A percentile compares a stretch with the other conserved stretches of the same genome.
phyloP scores from a whole-genome alignment of 2,329 filamentous ascomycete genomes.

The Ramichloridium luteum region DNA sequence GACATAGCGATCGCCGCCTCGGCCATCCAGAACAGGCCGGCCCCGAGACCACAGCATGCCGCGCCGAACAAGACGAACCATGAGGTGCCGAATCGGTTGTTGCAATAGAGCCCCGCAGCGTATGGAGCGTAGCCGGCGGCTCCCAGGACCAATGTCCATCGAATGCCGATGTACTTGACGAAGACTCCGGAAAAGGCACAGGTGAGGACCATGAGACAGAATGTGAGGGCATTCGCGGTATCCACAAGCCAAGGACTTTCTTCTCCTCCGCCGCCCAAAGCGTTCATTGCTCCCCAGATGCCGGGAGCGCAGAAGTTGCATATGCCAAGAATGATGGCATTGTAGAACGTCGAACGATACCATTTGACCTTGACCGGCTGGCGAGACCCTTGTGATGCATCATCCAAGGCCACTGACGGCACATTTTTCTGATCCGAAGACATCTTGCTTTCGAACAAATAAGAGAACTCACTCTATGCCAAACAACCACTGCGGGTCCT shows the following conservation, averaged over 20 bases:
- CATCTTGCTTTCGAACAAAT: too few relatives aligned
- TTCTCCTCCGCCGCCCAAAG: slow-evolving; percentile 56
- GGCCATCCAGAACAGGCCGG: slow-evolving; percentile 64
- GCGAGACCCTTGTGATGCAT: background rate
- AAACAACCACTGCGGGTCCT: too few relatives aligned
- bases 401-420: too few relatives aligned
- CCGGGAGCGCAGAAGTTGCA: slow-evolving; percentile 60
- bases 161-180: slow-evolving; percentile 57
- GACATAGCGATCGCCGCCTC: slow-evolving; percentile 61
- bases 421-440: too few relatives aligned
- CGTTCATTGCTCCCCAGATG: slow-evolving; percentile 60
- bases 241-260: slow-evolving; percentile 56
- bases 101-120: slow-evolving; percentile 58
- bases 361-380: slow-evolving; percentile 24
- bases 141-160: slow-evolving; percentile 57
- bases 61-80: slow-evolving; percentile 60
- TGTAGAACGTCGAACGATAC: slow-evolving; percentile 61
- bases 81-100: slow-evolving; percentile 56
- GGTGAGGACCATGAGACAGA: slow-evolving; percentile 60
- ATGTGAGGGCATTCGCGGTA: slow-evolving; percentile 57
- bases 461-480: too few relatives aligned
- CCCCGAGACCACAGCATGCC: slow-evolving; percentile 55
- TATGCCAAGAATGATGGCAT: slow-evolving; percentile 57
- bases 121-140: slow-evolving; percentile 61
- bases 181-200: slow-evolving; percentile 54